A percentile compares a stretch with the other conserved stretches of the same genome.
Conservation (phyloP, 257 asterid species). For the Buddleja alternifolia region DNA sequence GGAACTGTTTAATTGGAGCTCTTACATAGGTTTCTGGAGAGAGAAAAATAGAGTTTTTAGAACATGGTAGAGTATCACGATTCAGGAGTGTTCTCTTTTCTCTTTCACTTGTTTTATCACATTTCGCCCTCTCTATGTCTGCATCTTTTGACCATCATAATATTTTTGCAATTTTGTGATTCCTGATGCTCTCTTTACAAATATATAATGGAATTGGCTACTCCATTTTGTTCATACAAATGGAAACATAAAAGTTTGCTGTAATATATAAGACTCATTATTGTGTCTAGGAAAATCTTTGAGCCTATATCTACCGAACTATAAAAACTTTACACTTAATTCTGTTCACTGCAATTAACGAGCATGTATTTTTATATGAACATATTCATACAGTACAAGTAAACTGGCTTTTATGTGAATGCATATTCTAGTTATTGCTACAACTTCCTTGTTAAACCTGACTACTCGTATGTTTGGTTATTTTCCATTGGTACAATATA, state of each 20-base stretch:
- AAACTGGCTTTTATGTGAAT: neutral
- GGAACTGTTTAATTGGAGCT: slow-evolving; percentile 20
- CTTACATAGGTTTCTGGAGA: neutral
- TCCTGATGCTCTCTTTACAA: neutral
- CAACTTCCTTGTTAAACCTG: neutral
- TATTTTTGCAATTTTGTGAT: neutral
- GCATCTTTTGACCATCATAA: neutral
- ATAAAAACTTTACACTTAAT: too few species aligned
- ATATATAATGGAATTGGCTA: neutral
- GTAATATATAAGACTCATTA: neutral
- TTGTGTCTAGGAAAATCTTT: neutral
- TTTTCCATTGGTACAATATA: too few species aligned
- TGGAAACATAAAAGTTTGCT: neutral
- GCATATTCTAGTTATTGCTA: neutral
- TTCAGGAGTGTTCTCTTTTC: neutral
- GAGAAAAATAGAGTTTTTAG: slow-evolving; percentile 1
- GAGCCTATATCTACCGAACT: neutral
- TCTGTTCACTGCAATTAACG: too few species aligned
- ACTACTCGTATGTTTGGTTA: too few species aligned
- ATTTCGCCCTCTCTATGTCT: neutral
- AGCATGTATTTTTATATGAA: too few species aligned
- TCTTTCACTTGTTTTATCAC: neutral
- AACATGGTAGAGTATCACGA: neutral
- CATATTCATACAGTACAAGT: neutral
- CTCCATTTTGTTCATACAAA: neutral